These are phyloP conservation scores for Ophiocordyceps camponoti-floridani DNA, from an alignment of 2,329 filamentous ascomycete genomes.

Conservation along the genomic window DNA sequence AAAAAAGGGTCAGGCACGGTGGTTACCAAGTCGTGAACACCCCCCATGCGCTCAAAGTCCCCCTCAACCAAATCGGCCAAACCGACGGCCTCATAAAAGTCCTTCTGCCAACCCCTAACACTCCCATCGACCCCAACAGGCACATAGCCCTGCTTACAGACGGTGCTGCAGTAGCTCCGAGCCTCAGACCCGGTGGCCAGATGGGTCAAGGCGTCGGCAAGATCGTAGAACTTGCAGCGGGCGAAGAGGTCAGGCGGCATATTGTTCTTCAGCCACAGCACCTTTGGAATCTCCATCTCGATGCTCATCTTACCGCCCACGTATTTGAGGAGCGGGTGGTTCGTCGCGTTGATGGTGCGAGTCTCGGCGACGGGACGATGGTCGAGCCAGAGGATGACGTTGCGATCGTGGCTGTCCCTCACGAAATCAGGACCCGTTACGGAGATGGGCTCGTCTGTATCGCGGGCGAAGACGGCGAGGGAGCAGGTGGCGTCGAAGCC, in stretches of 20 bases:
- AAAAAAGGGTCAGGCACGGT: neutral
- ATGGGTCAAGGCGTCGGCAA: conserved; percentile 84
- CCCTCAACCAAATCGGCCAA: conserved; percentile 70
- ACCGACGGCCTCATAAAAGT: conserved; percentile 77
- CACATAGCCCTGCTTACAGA: conserved; percentile 94
- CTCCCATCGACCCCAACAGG: conserved; percentile 95
- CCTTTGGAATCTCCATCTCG: conserved; percentile 98
- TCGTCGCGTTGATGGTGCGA: conserved; percentile 78
- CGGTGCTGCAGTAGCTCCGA: conserved; percentile 84
- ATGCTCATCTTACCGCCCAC: conserved; percentile 97
- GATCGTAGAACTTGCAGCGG: conserved; percentile 91
- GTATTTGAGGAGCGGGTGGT: conserved; percentile 85
- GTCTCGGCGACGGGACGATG: conserved; percentile 85
- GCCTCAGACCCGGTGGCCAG: conserved; percentile 85
- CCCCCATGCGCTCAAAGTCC: conserved; percentile 83
- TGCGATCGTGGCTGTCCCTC: conserved; percentile 67
- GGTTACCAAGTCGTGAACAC: conserved; percentile 74
- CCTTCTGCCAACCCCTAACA: conserved; percentile 95
- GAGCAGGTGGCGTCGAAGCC: conserved; percentile 99
- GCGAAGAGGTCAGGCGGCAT: conserved; percentile 86
- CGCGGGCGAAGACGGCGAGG: conserved; percentile 71
- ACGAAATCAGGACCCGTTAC: conserved; percentile 73
- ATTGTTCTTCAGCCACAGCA: conserved; percentile 95
- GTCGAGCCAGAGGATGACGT: conserved; percentile 94
- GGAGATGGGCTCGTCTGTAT: conserved; percentile 79